Evolutionary conservation across 371 early-diverging fungal genomes (phyloP).

Genomic region (Rhizopus sp.): DNA sequence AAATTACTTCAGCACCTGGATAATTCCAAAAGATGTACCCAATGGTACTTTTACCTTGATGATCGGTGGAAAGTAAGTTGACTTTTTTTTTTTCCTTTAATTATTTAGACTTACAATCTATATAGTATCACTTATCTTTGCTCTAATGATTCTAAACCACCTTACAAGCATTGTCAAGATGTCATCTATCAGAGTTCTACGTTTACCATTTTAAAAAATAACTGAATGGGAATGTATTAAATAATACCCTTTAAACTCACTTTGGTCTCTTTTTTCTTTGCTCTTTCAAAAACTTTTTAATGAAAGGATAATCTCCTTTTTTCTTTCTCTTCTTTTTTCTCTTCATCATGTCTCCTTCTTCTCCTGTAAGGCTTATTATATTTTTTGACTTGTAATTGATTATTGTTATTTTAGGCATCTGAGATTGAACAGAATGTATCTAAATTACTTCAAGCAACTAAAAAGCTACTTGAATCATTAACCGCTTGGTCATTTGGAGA

Average conservation of each 20-base stretch:
- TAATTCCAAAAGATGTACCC: conserved; percentile 28
- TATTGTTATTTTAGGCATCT: conserved; percentile 31
- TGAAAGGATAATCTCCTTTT: too few relatives aligned
- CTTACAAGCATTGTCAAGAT: conserved; percentile 19
- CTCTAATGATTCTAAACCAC: conserved; percentile 27
- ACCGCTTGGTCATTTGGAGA: conserved; percentile 56
- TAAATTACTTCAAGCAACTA: conserved; percentile 52
- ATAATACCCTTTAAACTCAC: too few relatives aligned
- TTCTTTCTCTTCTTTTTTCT: too few relatives aligned
- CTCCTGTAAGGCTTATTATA: conserved; percentile 1
- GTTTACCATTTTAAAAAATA: not conserved
- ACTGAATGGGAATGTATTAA: too few relatives aligned
- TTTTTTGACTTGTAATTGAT: too few relatives aligned
- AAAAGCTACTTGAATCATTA: conserved; percentile 53
- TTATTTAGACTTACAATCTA: not conserved
- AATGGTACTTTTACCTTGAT: conserved; percentile 30
- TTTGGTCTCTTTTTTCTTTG: too few relatives aligned
- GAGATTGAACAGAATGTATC: conserved; percentile 58
- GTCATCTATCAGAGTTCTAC: not conserved
- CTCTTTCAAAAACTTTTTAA: too few relatives aligned
- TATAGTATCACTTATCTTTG: conserved; percentile 37
- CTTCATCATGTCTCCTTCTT: not conserved
- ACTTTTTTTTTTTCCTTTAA: not conserved
- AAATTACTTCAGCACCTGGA: conserved; percentile 19
- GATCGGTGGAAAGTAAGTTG: conserved; percentile 39